Conservation (phyloP, 495 filamentous ascomycete genomes). For the Neurospora sp. region DNA sequence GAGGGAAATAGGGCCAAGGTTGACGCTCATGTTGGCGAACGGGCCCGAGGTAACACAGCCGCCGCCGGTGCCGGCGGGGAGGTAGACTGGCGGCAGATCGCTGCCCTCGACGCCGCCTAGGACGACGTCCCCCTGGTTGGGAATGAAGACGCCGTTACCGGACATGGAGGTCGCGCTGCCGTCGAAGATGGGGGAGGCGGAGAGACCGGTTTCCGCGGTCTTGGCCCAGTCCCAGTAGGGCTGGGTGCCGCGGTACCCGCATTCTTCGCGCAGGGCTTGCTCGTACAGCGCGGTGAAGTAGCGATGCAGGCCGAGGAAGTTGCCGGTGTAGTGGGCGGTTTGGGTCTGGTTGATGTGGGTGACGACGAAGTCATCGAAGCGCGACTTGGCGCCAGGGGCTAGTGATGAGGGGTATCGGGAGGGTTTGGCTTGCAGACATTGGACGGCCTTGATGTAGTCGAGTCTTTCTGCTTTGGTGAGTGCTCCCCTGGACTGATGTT, state of each 20-base stretch:
- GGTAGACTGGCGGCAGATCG: constrained; percentile 9
- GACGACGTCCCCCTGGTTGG: constrained; percentile 20
- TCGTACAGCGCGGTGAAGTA: constrained; percentile 58
- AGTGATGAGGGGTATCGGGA: constrained; percentile 32
- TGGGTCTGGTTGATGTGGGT: constrained; percentile 56
- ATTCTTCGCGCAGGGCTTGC: constrained; percentile 58
- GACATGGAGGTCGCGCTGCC: constrained; percentile 47
- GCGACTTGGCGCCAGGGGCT: constrained; percentile 25
- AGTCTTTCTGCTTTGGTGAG: constrained; percentile 39
- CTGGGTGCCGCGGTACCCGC: constrained; percentile 53
- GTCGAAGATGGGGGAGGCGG: constrained; percentile 51
- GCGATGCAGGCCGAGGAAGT: constrained; percentile 63
- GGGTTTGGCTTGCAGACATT: constrained; percentile 48
- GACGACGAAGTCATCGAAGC: constrained; percentile 64
- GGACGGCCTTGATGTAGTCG: constrained; percentile 52
- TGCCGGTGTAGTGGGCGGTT: constrained; percentile 53
- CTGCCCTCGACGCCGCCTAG: constrained; percentile 14
- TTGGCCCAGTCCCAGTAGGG: constrained; percentile 61
- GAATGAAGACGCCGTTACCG: constrained; percentile 46
- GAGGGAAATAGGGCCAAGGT: constrained; percentile 42
- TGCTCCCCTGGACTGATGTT: constrained; percentile 29
- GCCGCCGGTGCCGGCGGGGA: constrained; percentile 48
- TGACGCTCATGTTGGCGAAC: constrained; percentile 42
- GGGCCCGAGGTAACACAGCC: constrained; percentile 54
- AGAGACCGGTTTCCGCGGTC: constrained; percentile 32